Percentiles rank a stretch among this genome's conserved stretches.
Conservation (phyloP, 352 stramenopile species). For the Pythium rhizo-oryzae region DNA sequence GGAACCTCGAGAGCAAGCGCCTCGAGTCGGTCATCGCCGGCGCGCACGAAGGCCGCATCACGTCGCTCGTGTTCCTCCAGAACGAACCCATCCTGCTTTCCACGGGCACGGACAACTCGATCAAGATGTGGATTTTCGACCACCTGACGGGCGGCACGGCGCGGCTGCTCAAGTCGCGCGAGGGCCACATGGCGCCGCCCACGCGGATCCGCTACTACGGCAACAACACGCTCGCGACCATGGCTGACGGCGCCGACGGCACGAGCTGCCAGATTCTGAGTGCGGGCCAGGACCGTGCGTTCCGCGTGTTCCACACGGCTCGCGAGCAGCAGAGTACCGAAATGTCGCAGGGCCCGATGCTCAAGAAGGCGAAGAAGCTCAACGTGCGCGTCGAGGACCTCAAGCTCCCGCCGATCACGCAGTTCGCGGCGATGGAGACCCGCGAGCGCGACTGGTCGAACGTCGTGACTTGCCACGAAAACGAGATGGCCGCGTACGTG, state of each 20-base stretch:
- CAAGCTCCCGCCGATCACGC: constrained; percentile 91
- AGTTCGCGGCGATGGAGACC: constrained; percentile 92
- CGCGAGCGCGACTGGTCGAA: constrained; percentile 92
- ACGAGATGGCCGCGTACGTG: constrained; percentile 93
- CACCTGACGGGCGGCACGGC: constrained; percentile 73
- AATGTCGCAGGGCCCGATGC: constrained; percentile 89
- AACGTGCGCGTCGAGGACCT: constrained; percentile 84
- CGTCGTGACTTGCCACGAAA: constrained; percentile 94
- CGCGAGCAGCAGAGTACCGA: constrained; percentile 90
- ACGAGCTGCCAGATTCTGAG: constrained; percentile 91
- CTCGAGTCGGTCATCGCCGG: constrained; percentile 80
- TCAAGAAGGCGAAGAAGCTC: constrained; percentile 92
- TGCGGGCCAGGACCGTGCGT: constrained; percentile 87
- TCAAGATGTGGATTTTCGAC: constrained; percentile 96
- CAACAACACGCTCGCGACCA: constrained; percentile 85
- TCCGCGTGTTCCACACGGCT: constrained; percentile 92
- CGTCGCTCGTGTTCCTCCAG: constrained; percentile 80
- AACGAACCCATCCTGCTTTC: constrained; percentile 91
- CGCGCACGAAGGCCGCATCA: constrained; percentile 80
- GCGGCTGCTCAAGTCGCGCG: constrained; percentile 88
- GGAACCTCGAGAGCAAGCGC: constrained; percentile 90
- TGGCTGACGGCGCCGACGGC: constrained; percentile 83
- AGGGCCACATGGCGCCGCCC: constrained; percentile 85
- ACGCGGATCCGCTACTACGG: constrained; percentile 91
- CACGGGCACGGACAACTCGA: constrained; percentile 86